These are phyloP conservation scores for Pisolithus sp. DNA, from an alignment of 768 basidiomycete species.

Conservation along the genomic window DNA sequence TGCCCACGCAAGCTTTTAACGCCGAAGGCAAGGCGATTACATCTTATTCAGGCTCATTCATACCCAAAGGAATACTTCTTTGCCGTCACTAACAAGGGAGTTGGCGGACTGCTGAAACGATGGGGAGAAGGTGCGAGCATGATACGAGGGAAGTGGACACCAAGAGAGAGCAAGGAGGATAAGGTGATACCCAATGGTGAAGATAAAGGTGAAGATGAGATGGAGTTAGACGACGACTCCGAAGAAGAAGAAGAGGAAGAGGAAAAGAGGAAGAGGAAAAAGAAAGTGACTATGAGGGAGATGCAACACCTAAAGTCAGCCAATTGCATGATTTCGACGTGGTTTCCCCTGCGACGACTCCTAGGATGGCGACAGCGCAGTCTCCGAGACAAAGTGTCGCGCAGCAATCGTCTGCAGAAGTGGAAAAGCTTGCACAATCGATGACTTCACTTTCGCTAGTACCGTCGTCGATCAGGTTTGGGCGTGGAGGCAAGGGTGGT, in stretches of 20 bases:
- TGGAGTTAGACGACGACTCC: slow-evolving; percentile 11
- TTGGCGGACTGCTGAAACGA: slow-evolving; percentile 68
- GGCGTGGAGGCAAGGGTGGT: slow-evolving; percentile 56
- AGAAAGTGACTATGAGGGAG: slow-evolving; percentile 19
- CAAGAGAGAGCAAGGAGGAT: slow-evolving; percentile 27
- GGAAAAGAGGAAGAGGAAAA: slow-evolving; percentile 18
- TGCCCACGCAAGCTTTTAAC: slow-evolving; percentile 58
- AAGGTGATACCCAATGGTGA: slow-evolving; percentile 6
- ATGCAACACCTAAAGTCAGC: slow-evolving; percentile 23
- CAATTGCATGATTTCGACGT: slow-evolving; percentile 9
- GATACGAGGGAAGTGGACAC: slow-evolving; percentile 67
- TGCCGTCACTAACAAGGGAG: slow-evolving; percentile 84
- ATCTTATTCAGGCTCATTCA: slow-evolving; percentile 74
- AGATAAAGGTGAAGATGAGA: slow-evolving; percentile 17
- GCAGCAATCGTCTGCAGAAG: slow-evolving; percentile 14
- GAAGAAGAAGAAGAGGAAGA: slow-evolving; percentile 15
- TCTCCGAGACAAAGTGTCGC: slow-evolving; percentile 17
- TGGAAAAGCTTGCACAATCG: slow-evolving; percentile 46
- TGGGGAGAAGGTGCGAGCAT: slow-evolving; percentile 86
- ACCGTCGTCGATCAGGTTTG: slow-evolving; percentile 65
- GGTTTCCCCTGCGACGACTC: slow-evolving; percentile 17
- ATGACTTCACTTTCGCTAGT: slow-evolving; percentile 51
- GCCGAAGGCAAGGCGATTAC: slow-evolving; percentile 72
- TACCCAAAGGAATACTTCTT: slow-evolving; percentile 92
- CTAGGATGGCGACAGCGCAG: slow-evolving; percentile 6